These are phyloP conservation scores for Cladorrhinum sp. DNA, from an alignment of 2,329 filamentous ascomycete species.

Conservation along the genomic window DNA sequence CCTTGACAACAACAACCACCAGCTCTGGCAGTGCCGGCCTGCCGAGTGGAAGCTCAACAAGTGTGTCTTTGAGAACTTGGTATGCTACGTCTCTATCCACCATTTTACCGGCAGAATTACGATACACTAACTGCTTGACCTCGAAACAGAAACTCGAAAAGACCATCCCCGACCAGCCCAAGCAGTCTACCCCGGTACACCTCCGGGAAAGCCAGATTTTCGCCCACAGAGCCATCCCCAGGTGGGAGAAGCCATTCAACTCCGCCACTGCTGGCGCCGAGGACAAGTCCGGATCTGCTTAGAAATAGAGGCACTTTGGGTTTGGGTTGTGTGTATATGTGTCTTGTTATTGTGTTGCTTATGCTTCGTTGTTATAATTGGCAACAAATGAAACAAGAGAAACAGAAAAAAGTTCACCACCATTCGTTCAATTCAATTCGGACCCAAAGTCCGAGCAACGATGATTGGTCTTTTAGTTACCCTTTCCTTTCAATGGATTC, in stretches of 20 bases:
- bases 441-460: background rate
- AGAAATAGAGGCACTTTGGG: background rate
- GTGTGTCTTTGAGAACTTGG: conserved; percentile 94
- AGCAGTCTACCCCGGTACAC: conserved; percentile 69
- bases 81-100: conserved; percentile 46
- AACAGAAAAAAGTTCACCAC: background rate
- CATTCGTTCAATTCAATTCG: background rate
- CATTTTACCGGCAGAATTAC: background rate
- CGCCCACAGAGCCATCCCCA: conserved; percentile 42
- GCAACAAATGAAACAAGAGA: background rate
- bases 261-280: conserved; percentile 15
- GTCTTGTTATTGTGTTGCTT: background rate
- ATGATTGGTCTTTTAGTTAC: too few species aligned
- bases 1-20: conserved; percentile 95
- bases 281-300: background rate
- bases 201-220: conserved; percentile 64
- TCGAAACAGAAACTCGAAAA: conserved; percentile 70
- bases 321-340: background rate
- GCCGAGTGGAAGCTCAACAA: conserved; percentile 87
- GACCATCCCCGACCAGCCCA: conserved; percentile 70
- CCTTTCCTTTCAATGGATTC: too few species aligned
- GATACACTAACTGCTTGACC: background rate
- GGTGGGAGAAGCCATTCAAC: conserved; percentile 30
- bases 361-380: background rate
- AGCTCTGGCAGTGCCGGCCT: conserved; percentile 91